Evolutionary conservation across 2,329 filamentous ascomycete species (phyloP), one percentile per base, ranked within the genome.

Genomic region (Capronia coronata): DNA sequence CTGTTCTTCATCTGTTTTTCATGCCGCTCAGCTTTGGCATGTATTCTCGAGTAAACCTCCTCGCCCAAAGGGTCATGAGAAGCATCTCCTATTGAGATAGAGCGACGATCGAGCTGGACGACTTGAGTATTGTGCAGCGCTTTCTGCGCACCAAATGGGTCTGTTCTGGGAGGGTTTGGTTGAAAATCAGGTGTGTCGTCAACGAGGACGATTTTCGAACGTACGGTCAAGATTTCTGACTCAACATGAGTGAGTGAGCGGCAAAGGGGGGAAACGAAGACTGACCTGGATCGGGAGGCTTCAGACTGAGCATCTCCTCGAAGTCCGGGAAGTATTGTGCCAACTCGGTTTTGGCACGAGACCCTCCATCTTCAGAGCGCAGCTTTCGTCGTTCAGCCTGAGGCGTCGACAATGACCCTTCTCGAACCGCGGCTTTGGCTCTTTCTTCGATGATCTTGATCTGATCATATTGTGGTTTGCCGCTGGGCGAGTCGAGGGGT

Each of bases 291-390:
- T 90, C 84, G 61, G 84, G 84, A 32, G 83, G 80, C 56, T 87
- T 83, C 64, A 94, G 87, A 55, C 87, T 89, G 69, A 97, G 88
- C 59, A 96, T 80, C 65, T 94, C 87, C 68, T 96, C 90, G 68
- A 95, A 97, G 63, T 94, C 90, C 45, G 86, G 83, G 64, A 97
- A 96, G 70, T 95, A 97, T 41, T 82, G 79, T 30, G 89, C 84
- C 54, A 97, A 76, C 64, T 96, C 90, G 69, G 89, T 96, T 75
- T 94, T 95, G 70, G 89, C 84, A 60, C 87, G 78, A 44, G 84
- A 84, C 9, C 84, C 86, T 62, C 78, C 78, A 64, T 94, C 88
- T 62, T 94, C 86, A 45, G 88, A 94, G 55, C 91, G 80, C 65
- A 96, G 73, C 64, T 88, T 91, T 62, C 90, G 73, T 66, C 79